phyloP scores from a whole-genome alignment of 257 asterid genomes.

The Salvia miltiorrhiza region DNA sequence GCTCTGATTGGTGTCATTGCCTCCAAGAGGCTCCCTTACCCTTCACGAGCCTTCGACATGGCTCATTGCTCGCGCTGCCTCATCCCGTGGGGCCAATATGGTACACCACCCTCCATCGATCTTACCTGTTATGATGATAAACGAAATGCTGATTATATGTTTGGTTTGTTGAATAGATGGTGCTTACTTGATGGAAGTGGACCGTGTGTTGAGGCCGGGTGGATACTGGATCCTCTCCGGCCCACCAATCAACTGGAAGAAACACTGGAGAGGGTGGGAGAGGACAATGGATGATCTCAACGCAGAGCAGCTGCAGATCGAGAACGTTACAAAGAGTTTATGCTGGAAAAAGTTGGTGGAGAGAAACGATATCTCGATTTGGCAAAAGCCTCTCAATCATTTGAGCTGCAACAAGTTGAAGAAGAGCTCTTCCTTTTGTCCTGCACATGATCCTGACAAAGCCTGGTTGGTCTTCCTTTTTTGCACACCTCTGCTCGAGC shows the following conservation, averaged over 20 bases:
- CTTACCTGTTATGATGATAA: too few species aligned
- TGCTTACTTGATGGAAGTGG: conserved; percentile 72
- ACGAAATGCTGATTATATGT: too few species aligned
- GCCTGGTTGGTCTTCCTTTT: conserved; percentile 54
- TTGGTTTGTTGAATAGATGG: conserved; percentile 43
- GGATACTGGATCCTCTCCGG: conserved; percentile 97
- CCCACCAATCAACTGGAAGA: conserved; percentile 85
- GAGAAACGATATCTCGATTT: conserved; percentile 67
- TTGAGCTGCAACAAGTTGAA: conserved; percentile 34
- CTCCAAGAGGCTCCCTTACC: conserved; percentile 89
- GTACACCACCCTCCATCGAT: not conserved
- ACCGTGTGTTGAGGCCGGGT: conserved; percentile 79
- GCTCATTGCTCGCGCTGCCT: conserved; percentile 97
- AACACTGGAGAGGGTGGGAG: conserved; percentile 74
- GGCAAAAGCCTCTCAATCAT: conserved; percentile 85
- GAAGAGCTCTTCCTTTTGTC: conserved; percentile 46
- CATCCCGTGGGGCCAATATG: conserved; percentile 85
- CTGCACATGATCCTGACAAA: conserved; percentile 52
- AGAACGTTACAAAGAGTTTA: conserved; percentile 55
- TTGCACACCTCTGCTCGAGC: not conserved
- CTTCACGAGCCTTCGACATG: conserved; percentile 85
- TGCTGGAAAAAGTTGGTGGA: conserved; percentile 88
- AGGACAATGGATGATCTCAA: conserved; percentile 62
- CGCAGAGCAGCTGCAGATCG: conserved; percentile 69
- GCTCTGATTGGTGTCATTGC: conserved; percentile 86